These are phyloP conservation scores for Akanthomyces muscarius DNA, from an alignment of 2,329 filamentous ascomycete species.

Conservation along the genomic window DNA sequence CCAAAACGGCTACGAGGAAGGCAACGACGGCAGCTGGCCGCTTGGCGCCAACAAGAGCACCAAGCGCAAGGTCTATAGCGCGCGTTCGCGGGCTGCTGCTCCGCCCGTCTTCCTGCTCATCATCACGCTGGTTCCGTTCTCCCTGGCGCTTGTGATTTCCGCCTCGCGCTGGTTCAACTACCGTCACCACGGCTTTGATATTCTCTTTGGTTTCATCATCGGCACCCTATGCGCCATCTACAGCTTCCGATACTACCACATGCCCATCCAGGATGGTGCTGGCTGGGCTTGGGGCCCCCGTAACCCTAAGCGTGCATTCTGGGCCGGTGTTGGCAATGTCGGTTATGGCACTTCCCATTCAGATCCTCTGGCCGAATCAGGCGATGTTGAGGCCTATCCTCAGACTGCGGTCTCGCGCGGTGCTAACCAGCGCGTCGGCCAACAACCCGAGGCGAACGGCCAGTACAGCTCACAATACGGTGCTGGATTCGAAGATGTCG, in stretches of 20 bases:
- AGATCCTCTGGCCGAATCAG: slow-evolving; percentile 26
- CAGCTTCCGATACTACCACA: slow-evolving; percentile 80
- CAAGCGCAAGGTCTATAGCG: slow-evolving; percentile 32
- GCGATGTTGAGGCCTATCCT: slow-evolving; percentile 20
- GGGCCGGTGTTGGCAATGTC: slow-evolving; percentile 64
- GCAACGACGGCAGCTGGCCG: slow-evolving; percentile 25
- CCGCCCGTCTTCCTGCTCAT: slow-evolving; percentile 76
- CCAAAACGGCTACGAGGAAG: slow-evolving; percentile 34
- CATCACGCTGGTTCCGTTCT: slow-evolving; percentile 66
- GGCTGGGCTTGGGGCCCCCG: slow-evolving; percentile 89
- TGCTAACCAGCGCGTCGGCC: slow-evolving; percentile 19
- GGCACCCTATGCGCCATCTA: slow-evolving; percentile 69
- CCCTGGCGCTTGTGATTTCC: slow-evolving; percentile 74
- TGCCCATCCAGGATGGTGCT: slow-evolving; percentile 68
- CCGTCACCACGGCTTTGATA: slow-evolving; percentile 89
- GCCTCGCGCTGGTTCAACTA: slow-evolving; percentile 84
- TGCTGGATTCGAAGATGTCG: slow-evolving; percentile 28
- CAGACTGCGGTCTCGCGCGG: slow-evolving; percentile 11
- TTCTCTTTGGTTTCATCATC: slow-evolving; percentile 78
- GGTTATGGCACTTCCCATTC: slow-evolving; percentile 47
- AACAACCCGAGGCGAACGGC: background rate
- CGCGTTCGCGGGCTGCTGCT: slow-evolving; percentile 70
- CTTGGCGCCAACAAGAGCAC: slow-evolving; percentile 28
- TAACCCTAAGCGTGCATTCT: slow-evolving; percentile 69
- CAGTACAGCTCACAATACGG: slow-evolving; percentile 11